Evolutionary conservation across 2,329 filamentous ascomycete species (phyloP), one percentile per base, ranked within the genome.

Genomic region (Aspergillus oerlinghausenensis): DNA sequence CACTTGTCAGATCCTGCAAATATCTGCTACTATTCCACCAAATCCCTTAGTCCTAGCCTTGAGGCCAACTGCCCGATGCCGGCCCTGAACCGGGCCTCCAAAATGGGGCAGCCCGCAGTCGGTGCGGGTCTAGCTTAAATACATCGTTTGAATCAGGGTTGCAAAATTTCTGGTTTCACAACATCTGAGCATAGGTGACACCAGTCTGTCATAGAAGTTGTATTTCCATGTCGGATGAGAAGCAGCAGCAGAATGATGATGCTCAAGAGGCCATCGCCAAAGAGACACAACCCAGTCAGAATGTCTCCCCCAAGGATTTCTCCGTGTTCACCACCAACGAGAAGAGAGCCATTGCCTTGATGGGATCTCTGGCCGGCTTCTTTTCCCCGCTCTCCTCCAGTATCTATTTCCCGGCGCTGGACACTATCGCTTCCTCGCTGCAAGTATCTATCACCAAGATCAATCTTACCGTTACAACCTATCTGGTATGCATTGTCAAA

Each of bases 381-480:
- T 70, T 67, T 45, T 74, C 71, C 3, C 67, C 72, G 8, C 63
- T 67, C 47, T 77, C 73, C 1, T 64, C 64, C 0, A 72, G 61
- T 19, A 73, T 74, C 32, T 75, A 73, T 54, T 69, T 72, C 21
- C 73, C 74, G 3, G 71, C 72, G 1, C 58, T 76, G 28, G 66
- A 70, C 29, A 64, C 66, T 1, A 67, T 77, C 3, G 71, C 75
- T 0, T 55, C 60, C 3, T 73, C 75, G 28, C 69, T 80, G 45
- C 55, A 73, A 26, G 73, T 78, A 10, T 74, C 77, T 1, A 67
- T 65, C 14, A 72, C 75, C 6, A 67, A 72, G 50, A 75, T 82
- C 61, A 81, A 82, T 59, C 67, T 82, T 56, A 82, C 80, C 0
- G 70, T 82, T 14, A 82, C 79, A 0, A 76, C 76, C 2, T 82